phyloP scores from a whole-genome alignment of 2,329 filamentous ascomycete species.

The Trichoderma brevicompactum region DNA sequence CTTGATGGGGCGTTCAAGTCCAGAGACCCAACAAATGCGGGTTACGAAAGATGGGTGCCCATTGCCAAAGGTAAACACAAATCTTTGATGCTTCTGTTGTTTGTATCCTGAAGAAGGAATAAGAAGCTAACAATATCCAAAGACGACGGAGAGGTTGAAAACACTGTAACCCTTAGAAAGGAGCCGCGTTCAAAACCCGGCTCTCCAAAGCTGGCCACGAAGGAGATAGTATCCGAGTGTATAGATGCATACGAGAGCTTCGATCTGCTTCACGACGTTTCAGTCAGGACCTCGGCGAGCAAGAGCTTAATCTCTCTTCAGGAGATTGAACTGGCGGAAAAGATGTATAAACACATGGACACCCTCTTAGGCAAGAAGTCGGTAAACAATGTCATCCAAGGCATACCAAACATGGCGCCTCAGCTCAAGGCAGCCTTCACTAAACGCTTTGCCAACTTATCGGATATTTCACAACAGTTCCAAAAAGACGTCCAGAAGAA shows the following conservation, averaged over 20 bases:
- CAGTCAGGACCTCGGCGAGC: not conserved
- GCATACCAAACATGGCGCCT: not conserved
- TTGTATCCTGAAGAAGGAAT: not conserved
- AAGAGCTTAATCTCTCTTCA: not conserved
- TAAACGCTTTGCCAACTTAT: not conserved
- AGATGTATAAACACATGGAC: conserved; percentile 17
- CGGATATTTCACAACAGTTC: not conserved
- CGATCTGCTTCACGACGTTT: conserved; percentile 1
- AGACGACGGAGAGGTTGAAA: not conserved
- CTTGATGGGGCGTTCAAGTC: not conserved
- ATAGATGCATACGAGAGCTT: conserved; percentile 27
- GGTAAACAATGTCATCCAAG: not conserved
- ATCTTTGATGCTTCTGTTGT: not conserved
- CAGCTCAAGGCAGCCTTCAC: not conserved
- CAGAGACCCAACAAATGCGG: not conserved
- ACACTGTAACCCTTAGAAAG: not conserved
- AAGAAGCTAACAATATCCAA: not conserved
- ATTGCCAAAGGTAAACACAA: conserved; percentile 1
- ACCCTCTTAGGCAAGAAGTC: not conserved
- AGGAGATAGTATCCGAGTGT: not conserved
- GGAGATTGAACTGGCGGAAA: conserved; percentile 20
- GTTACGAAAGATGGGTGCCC: not conserved
- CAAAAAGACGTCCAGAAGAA: conserved; percentile 5
- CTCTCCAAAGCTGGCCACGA: not conserved
- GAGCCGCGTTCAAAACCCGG: not conserved